Conservation (phyloP, 73 alveolate genomes). For the Blepharisma japonicum region DNA sequence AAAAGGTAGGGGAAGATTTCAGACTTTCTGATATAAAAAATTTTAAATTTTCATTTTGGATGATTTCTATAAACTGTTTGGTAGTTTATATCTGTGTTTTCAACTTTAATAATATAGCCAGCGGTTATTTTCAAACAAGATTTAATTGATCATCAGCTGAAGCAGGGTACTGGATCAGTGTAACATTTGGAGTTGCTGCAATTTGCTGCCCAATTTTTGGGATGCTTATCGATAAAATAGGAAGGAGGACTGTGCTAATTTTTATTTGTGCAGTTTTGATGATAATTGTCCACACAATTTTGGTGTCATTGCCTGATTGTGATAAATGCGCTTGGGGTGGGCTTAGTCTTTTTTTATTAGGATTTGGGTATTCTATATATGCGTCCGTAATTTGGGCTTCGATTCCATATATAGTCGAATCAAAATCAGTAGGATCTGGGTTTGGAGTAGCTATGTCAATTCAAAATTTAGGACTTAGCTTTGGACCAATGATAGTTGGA, state of each 20-base stretch:
- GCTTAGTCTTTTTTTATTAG: conserved; percentile 53
- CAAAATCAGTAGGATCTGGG: conserved; percentile 85
- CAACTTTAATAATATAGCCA: conserved; percentile 24
- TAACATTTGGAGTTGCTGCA: conserved; percentile 8
- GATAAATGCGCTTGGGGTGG: conserved; percentile 38
- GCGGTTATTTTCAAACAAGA: neutral
- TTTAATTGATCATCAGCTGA: neutral
- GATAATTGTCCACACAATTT: conserved; percentile 45
- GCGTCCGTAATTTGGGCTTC: conserved; percentile 84
- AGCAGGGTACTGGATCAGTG: neutral
- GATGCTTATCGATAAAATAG: conserved; percentile 63
- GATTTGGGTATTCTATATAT: conserved; percentile 75
- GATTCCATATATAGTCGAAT: conserved; percentile 69
- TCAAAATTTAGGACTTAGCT: conserved; percentile 67
- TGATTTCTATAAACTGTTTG: conserved; percentile 56
- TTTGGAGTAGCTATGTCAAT: conserved; percentile 78
- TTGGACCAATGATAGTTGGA: conserved; percentile 71
- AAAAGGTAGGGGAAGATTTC: conserved; percentile 55
- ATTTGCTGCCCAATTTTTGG: conserved; percentile 6
- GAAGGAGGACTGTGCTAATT: conserved; percentile 58
- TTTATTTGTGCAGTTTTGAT: conserved; percentile 43
- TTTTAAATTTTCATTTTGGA: conserved; percentile 64
- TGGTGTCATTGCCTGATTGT: conserved; percentile 43
- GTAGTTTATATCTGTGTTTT: conserved; percentile 59
- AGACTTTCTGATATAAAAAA: conserved; percentile 67